These are phyloP conservation scores for Wickerhamomyces ciferrii DNA, from an alignment of 805 yeast genomes.

Conservation along the genomic window DNA sequence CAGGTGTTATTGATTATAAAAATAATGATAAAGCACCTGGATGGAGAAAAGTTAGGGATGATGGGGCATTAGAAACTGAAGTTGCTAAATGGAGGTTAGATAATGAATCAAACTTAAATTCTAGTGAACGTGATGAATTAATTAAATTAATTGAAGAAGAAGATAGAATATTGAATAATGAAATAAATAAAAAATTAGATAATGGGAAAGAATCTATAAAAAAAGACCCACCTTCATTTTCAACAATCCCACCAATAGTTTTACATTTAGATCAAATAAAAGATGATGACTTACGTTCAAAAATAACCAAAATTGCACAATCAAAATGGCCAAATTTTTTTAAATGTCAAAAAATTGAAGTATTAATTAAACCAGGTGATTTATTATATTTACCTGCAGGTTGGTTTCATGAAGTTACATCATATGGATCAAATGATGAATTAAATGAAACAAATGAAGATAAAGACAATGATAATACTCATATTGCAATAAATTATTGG, in stretches of 20 bases:
- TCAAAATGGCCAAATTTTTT: constrained; percentile 44
- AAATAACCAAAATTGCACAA: constrained; percentile 32
- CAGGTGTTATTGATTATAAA: constrained; percentile 65
- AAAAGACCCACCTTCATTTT: constrained; percentile 66
- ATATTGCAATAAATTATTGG: constrained; percentile 73
- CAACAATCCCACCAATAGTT: constrained; percentile 56
- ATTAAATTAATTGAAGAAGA: constrained; percentile 24
- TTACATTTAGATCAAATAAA: constrained; percentile 53
- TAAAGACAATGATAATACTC: constrained; percentile 32
- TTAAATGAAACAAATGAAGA: no score
- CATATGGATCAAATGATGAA: constrained; percentile 36
- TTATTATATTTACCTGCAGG: constrained; percentile 72
- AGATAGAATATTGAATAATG: constrained; percentile 13
- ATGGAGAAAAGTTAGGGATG: constrained; percentile 61
- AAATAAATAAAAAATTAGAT: constrained; percentile 13
- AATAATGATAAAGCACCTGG: constrained; percentile 47
- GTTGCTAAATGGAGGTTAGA: constrained; percentile 39
- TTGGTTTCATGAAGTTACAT: constrained; percentile 80
- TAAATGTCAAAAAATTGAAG: constrained; percentile 34
- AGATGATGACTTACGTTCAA: constrained; percentile 19
- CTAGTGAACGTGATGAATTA: constrained; percentile 18
- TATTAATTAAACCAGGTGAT: constrained; percentile 54
- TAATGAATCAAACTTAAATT: constrained; percentile 18
- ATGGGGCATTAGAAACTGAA: constrained; percentile 53
- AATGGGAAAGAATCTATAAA: constrained; percentile 9